phyloP scores from a whole-genome alignment of 441 rosid species.

The Populus hybrid region DNA sequence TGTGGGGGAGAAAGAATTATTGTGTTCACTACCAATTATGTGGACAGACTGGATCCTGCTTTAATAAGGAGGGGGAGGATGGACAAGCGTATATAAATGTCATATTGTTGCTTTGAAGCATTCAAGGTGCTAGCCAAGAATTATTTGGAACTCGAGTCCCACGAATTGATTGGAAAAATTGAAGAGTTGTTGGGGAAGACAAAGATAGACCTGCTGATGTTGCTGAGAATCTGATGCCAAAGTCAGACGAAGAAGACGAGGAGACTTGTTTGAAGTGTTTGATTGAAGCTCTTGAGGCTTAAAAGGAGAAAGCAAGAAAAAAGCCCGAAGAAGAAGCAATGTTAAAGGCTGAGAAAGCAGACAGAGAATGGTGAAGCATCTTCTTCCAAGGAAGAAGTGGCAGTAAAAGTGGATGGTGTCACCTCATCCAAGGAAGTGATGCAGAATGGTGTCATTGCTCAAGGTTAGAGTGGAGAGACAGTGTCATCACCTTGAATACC shows the following conservation, averaged over 20 bases:
- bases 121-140: constrained; percentile 3
- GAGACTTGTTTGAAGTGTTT: background rate
- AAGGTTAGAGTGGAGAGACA: too few species aligned
- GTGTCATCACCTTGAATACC: too few species aligned
- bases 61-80: background rate
- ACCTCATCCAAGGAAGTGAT: background rate
- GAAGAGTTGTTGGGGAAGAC: background rate
- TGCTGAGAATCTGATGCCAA: background rate
- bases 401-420: background rate
- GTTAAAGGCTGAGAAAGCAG: background rate
- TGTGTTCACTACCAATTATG: constrained; percentile 1
- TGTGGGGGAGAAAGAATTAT: constrained; percentile 1
- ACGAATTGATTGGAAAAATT: background rate
- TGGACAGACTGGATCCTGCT: constrained; percentile 5
- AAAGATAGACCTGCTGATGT: background rate
- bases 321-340: background rate
- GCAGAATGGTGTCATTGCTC: too few species aligned
- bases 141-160: background rate
- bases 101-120: background rate
- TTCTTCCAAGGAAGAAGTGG: background rate
- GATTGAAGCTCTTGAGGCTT: background rate
- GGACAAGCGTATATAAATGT: background rate
- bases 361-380: background rate
- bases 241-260: background rate
- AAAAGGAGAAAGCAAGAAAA: background rate